These are phyloP conservation scores for Nyctanthes arbortristis DNA, from an alignment of 257 asterid species.

Conservation along the genomic window DNA sequence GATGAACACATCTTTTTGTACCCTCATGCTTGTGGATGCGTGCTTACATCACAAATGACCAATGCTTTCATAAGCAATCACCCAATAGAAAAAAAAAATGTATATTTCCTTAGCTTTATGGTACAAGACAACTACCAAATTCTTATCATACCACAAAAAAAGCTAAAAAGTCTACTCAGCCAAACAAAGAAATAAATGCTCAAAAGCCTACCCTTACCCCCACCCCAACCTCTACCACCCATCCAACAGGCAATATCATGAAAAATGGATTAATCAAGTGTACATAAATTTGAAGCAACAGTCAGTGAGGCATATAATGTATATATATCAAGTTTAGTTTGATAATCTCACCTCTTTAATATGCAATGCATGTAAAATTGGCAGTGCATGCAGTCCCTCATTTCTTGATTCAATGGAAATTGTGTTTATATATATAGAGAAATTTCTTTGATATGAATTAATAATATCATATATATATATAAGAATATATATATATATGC, in stretches of 20 bases:
- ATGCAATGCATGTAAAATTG: no score
- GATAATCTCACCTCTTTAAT: no score
- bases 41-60: conserved; percentile 73
- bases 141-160: conserved; percentile 54
- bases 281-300: background rate
- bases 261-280: background rate
- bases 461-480: no score
- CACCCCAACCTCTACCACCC: background rate
- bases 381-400: no score
- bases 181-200: background rate
- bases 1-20: background rate
- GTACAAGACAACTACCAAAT: conserved; percentile 56
- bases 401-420: no score
- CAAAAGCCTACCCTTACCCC: background rate
- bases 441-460: conserved; percentile 31
- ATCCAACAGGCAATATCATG: background rate
- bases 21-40: background rate
- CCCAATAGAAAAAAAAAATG: conserved; percentile 32
- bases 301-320: background rate
- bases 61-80: conserved; percentile 68
- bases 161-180: conserved; percentile 26
- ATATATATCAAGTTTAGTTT: no score
- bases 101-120: conserved; percentile 44
- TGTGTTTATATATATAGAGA: conserved; percentile 37
- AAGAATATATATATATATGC: background rate